Base-by-base conservation (phyloP, 2,329 filamentous ascomycete species). In the Clathrospora elynae region DNA sequence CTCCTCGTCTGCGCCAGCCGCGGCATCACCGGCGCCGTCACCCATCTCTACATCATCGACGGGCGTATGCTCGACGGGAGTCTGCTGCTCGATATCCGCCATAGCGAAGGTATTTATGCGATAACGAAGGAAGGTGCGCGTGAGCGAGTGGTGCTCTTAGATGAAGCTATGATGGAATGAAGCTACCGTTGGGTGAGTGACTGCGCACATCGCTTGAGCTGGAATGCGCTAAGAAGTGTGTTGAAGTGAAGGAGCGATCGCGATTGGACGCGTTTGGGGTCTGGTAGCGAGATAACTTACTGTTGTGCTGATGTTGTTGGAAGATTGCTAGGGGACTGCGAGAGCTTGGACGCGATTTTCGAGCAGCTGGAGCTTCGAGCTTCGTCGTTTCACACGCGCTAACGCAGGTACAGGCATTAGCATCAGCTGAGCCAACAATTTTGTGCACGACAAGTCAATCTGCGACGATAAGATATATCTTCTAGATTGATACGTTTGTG, bases 11-110 rank as follows among this genome's bases (percentile, higher is more conserved):
- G 36, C 52, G 26, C 18, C 53, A 25, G 42, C 42, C 17, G 13
- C 39, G 16, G 44, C 42, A 7, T 43, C 53, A 12, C 48, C 59
- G 11, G 49, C 52, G 7, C 57, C 61, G 16, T 71, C 73, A 10
- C 57, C 71, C 76, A 81, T 77, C 35, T 80, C 78, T 19, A 80
- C 66, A 51, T 81, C 77, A 3, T 67, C 70, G 7, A 67, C 54
- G 1, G 59, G 55, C 2, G 57, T 62, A 37, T 51, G 57, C 49
- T 67, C 66, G 6, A 64, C 25, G 1, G 64, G 61, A 14, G 57
- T 66, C 13, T 57, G 51, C 23, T 62, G 52, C 37, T 64, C 63
- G 7, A 48, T 34, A 34, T 68, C 65, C 44, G 61, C 66, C 67
- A 70, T 62, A 22, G 41, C 24, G 31, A 48, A 6, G 29, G 25